Base-by-base conservation (phyloP, 176 grass and related monocot species). In the Tillandsia leiboldiana region DNA sequence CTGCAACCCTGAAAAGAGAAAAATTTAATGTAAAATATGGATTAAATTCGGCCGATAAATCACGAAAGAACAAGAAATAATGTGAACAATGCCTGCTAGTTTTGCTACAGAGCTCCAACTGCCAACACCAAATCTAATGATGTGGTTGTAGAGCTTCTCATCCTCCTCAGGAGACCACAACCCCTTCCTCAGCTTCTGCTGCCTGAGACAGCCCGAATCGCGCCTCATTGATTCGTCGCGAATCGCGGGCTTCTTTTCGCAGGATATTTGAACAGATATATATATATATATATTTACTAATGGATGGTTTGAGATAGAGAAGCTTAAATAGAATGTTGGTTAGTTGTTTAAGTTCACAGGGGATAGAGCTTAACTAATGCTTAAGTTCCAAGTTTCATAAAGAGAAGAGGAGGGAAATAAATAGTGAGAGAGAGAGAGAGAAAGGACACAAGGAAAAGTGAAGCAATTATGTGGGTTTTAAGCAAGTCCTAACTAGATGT, bases 131-230 rank as follows among this genome's bases (percentile, higher is more conserved):
- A 78, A 93, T 27, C 72, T 84, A 75, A 86, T 86, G 90, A 93
- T 89, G 83, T 93, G 90, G 23, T 86, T 93, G 90, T 89, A 93
- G 65, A 93, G 81, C 90, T 86, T 93, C 77, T 93, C 90, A 79
- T 93, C 90, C 52, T 93, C 90, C 78, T 93, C 90, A 15, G 90
- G 90, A 12, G 90, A 93, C 90, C 90, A 93, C 13, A 93, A 72
- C 3, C 90, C 90, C 81, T 93, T 93, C 56, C 90, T 87, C 48
- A 93, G 83, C 86, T 93, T 93, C 71, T 83, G 86, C 83, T 86
- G 33, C 33, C 33, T 81, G 70, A 65, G 77, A 68, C 52, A 83
- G 86, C 70, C 68, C 53, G 78, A 73, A 62, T 83, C 80, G 52
- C 86, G 83, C 57, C 86, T 86, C 90, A 42, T 42, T 42, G 33